A percentile compares a stretch with the other conserved stretches of the same genome.
phyloP scores from a whole-genome alignment of 768 basidiomycete genomes.

The Russula abietina region DNA sequence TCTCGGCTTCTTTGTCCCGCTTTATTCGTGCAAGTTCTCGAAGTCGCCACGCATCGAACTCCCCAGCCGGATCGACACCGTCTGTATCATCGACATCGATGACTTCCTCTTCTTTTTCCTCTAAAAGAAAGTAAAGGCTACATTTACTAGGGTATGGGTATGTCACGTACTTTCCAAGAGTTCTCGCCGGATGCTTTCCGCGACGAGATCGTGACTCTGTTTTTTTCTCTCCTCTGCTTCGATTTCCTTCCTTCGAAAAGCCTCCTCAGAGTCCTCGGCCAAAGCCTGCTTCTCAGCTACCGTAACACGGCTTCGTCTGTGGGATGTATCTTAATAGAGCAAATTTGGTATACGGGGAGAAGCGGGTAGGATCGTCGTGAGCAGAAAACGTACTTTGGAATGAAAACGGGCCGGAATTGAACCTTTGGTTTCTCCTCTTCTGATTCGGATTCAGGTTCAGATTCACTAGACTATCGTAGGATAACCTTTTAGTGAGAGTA shows the following conservation, averaged over 20 bases:
- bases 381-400: slow-evolving; percentile 72
- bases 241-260: slow-evolving; percentile 56
- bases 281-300: slow-evolving; percentile 63
- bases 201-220: slow-evolving; percentile 88
- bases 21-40: slow-evolving; percentile 92
- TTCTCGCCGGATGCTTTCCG: slow-evolving; percentile 88
- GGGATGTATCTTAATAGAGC: slow-evolving; percentile 7
- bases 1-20: slow-evolving; percentile 84
- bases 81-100: slow-evolving; percentile 96
- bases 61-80: slow-evolving; percentile 77
- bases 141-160: slow-evolving; percentile 1
- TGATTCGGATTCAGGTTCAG: slow-evolving; percentile 54
- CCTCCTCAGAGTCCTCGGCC: slow-evolving; percentile 70
- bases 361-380: neutral
- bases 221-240: slow-evolving; percentile 79
- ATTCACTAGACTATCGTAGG: slow-evolving; percentile 67
- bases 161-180: slow-evolving; percentile 77
- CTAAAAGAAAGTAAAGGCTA: slow-evolving; percentile 37
- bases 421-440: slow-evolving; percentile 73
- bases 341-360: neutral
- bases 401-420: slow-evolving; percentile 87
- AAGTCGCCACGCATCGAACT: slow-evolving; percentile 95
- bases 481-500: slow-evolving; percentile 23
- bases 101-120: slow-evolving; percentile 78
- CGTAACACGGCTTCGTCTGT: slow-evolving; percentile 70